These are phyloP conservation scores for Pleurotus tuoliensis DNA, from an alignment of 768 basidiomycete species.

Conservation along the genomic window DNA sequence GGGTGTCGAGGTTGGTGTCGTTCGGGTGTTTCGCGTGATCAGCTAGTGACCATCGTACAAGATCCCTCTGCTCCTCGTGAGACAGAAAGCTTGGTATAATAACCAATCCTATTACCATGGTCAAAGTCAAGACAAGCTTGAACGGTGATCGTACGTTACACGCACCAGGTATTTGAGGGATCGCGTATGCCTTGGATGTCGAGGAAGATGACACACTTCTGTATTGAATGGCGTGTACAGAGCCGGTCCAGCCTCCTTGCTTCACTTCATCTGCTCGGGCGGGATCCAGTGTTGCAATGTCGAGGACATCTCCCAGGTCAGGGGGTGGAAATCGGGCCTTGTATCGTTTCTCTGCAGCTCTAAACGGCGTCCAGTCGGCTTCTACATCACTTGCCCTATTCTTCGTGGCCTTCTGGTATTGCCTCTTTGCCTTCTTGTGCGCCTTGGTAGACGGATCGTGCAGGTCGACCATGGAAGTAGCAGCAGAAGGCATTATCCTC, in stretches of 20 bases:
- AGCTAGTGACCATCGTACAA: slow-evolving; percentile 69
- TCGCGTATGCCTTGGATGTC: slow-evolving; percentile 34
- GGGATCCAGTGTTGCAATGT: slow-evolving; percentile 50
- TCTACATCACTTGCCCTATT: slow-evolving; percentile 43
- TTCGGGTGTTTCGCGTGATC: slow-evolving; percentile 79
- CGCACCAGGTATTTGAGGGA: slow-evolving; percentile 59
- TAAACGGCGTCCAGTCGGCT: slow-evolving; percentile 69
- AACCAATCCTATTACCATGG: slow-evolving; percentile 63
- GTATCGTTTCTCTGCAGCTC: slow-evolving; percentile 75
- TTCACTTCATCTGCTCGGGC: slow-evolving; percentile 36
- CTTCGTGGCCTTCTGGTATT: slow-evolving; percentile 56
- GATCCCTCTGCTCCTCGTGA: slow-evolving; percentile 54
- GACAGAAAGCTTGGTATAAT: slow-evolving; percentile 75
- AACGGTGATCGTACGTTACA: not conserved
- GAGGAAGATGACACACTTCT: slow-evolving; percentile 23
- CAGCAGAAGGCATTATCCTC: slow-evolving; percentile 21
- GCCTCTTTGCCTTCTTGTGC: slow-evolving; percentile 58
- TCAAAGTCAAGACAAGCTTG: slow-evolving; percentile 11
- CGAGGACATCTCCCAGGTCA: slow-evolving; percentile 65
- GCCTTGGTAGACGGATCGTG: slow-evolving; percentile 45
- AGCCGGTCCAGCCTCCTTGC: slow-evolving; percentile 45
- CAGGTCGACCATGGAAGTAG: slow-evolving; percentile 18
- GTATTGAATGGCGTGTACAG: slow-evolving; percentile 30
- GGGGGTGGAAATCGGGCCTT: slow-evolving; percentile 78
- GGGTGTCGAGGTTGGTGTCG: slow-evolving; percentile 85